Evolutionary conservation across 331 rosid genomes (phyloP).

Genomic region (Rosa hybrid): DNA sequence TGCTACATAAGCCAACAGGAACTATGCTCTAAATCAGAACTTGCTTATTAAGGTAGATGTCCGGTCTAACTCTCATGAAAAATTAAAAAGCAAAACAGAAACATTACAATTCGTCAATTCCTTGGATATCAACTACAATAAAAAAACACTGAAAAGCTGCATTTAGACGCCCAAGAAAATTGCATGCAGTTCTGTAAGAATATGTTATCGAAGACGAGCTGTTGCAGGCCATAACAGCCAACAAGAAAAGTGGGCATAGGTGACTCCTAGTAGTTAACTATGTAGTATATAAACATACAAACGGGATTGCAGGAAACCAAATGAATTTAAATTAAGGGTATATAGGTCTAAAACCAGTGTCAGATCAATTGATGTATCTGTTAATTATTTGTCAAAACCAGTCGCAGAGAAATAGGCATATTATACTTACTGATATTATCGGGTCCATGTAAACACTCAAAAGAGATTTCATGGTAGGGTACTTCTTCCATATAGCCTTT

Average conservation of each 20-base stretch:
- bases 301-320: neutral
- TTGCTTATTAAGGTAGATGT: too few relatives aligned
- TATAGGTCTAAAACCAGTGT: neutral
- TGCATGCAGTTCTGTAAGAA: neutral
- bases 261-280: neutral
- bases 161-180: neutral
- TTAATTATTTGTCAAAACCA: neutral
- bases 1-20: too few relatives aligned
- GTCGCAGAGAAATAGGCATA: slow-evolving; percentile 16
- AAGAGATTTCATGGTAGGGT: slow-evolving; percentile 90
- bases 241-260: neutral
- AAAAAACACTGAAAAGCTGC: neutral
- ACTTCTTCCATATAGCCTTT: slow-evolving; percentile 50
- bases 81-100: neutral
- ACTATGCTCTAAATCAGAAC: too few relatives aligned
- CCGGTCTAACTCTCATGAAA: neutral
- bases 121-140: neutral
- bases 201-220: neutral
- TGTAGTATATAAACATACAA: neutral
- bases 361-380: slow-evolving; percentile 21
- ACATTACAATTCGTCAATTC: neutral
- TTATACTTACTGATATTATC: slow-evolving; percentile 57
- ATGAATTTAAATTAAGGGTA: neutral
- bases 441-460: slow-evolving; percentile 80
- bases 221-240: neutral